Percentiles rank a stretch among this genome's conserved stretches.
Evolutionary conservation across 1,284 basidiomycete species (phyloP).

Genomic region (Cutaneotrichosporon sp.): DNA sequence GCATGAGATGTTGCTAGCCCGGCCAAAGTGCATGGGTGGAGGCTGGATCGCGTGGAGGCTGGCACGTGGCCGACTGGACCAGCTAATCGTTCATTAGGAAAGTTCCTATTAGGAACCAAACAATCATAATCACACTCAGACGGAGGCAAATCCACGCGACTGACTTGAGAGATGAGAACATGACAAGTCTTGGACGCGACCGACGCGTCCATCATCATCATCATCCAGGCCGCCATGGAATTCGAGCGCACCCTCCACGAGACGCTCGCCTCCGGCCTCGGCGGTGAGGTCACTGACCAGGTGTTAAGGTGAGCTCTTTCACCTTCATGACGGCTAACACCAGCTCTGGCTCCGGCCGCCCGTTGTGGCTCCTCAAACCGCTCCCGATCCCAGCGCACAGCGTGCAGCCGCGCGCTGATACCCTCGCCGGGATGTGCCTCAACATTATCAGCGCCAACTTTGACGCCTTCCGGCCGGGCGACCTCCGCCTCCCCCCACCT

Average conservation of each 20-base stretch:
- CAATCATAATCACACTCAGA: too few species aligned
- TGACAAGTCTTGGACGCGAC: too few species aligned
- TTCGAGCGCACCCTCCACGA: conserved; percentile 57
- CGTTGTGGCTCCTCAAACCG: conserved; percentile 39
- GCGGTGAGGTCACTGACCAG: conserved; percentile 23
- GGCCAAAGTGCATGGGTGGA: too few species aligned
- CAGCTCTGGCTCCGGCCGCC: conserved; percentile 25
- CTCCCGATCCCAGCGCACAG: conserved; percentile 28
- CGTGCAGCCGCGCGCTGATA: conserved; percentile 9
- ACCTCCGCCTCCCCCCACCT: conserved; percentile 26
- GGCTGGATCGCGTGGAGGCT: too few species aligned
- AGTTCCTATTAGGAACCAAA: too few species aligned
- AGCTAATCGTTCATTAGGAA: too few species aligned
- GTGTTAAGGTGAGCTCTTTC: conserved; percentile 10
- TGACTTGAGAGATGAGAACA: neutral
- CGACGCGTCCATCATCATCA: conserved; percentile 1
- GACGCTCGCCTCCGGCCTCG: conserved; percentile 15
- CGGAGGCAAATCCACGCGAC: neutral
- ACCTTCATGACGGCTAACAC: conserved; percentile 4
- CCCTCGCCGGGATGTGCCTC: conserved; percentile 36
- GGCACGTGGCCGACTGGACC: too few species aligned
- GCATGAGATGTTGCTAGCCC: too few species aligned
- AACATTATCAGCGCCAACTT: conserved; percentile 32
- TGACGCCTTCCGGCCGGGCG: conserved; percentile 27
- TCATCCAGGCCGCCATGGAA: too few species aligned